A percentile compares a stretch with the other conserved stretches of the same genome.
These are phyloP conservation scores for Begonia fuchsioides DNA, from an alignment of 306 rosid species.

Conservation along the genomic window DNA sequence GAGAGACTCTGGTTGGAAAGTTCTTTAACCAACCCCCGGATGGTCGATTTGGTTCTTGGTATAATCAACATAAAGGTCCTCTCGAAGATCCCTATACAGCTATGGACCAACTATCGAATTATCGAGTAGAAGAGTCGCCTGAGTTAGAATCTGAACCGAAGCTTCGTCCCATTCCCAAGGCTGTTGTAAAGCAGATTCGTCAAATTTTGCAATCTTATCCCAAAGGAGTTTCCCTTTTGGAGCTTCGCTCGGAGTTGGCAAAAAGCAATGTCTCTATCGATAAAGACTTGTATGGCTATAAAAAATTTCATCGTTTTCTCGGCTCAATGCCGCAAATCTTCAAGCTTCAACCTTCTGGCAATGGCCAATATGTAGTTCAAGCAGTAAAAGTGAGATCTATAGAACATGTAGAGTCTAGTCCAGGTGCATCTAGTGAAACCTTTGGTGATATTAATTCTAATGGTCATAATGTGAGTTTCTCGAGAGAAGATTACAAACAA, in stretches of 20 bases:
- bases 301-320: constrained; percentile 37
- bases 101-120: constrained; percentile 17
- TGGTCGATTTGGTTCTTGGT: constrained; percentile 66
- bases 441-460: constrained; percentile 9
- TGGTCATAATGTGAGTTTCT: constrained; percentile 9
- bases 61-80: constrained; percentile 45
- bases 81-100: constrained; percentile 41
- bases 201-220: constrained; percentile 32
- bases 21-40: constrained; percentile 75
- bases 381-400: constrained; percentile 9
- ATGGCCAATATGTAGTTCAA: constrained; percentile 15
- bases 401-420: constrained; percentile 12
- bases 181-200: constrained; percentile 18
- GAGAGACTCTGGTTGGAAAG: constrained; percentile 50
- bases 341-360: constrained; percentile 13
- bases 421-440: constrained; percentile 4
- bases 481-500: constrained; percentile 18
- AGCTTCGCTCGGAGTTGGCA: constrained; percentile 31
- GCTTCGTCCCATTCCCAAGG: constrained; percentile 21
- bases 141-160: constrained; percentile 21
- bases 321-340: constrained; percentile 28
- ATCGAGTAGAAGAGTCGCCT: constrained; percentile 15
- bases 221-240: constrained; percentile 32
- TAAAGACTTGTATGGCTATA: constrained; percentile 34
- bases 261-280: constrained; percentile 17